Evolutionary conservation across 352 stramenopile genomes (phyloP).

Genomic region (Globisporangium cylindrosporum): DNA sequence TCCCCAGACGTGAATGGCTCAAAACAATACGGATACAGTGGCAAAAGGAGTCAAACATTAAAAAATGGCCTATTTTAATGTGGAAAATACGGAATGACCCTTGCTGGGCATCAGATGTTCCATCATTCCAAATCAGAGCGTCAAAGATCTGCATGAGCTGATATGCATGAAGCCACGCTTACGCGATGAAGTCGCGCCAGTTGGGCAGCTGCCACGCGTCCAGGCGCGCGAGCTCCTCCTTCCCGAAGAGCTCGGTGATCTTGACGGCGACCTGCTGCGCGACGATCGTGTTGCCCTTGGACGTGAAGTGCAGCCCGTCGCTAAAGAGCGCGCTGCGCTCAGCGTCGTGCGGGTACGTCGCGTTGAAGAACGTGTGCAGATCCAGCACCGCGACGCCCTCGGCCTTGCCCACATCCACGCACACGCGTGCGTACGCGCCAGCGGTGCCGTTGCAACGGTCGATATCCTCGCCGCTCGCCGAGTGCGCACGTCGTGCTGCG

Average conservation of each 20-base stretch:
- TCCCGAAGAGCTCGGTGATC: conserved; percentile 23
- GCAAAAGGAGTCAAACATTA: no score
- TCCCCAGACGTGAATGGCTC: neutral
- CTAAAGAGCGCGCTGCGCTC: conserved; percentile 34
- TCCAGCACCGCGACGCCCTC: conserved; percentile 36
- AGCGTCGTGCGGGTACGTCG: conserved; percentile 18
- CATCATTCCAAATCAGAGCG: no score
- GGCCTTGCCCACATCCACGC: conserved; percentile 32
- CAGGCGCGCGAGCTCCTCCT: conserved; percentile 26
- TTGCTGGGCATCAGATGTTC: no score
- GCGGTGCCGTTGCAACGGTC: conserved; percentile 44
- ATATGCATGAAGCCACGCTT: neutral
- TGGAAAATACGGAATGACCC: no score
- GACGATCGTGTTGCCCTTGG: conserved; percentile 44
- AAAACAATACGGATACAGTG: neutral
- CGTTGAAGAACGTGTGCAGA: conserved; percentile 47
- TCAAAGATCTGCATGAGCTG: no score
- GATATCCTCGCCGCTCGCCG: conserved; percentile 10
- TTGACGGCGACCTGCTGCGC: conserved; percentile 32
- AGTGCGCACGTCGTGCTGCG: conserved; percentile 18
- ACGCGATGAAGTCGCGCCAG: conserved; percentile 23
- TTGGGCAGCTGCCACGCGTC: conserved; percentile 34
- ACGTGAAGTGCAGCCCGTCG: conserved; percentile 59
- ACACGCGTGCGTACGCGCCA: conserved; percentile 42
- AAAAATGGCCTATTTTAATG: no score